A percentile compares a stretch with the other conserved stretches of the same genome.
phyloP scores from a whole-genome alignment of 768 basidiomycete genomes.

The Russula olivacea region DNA sequence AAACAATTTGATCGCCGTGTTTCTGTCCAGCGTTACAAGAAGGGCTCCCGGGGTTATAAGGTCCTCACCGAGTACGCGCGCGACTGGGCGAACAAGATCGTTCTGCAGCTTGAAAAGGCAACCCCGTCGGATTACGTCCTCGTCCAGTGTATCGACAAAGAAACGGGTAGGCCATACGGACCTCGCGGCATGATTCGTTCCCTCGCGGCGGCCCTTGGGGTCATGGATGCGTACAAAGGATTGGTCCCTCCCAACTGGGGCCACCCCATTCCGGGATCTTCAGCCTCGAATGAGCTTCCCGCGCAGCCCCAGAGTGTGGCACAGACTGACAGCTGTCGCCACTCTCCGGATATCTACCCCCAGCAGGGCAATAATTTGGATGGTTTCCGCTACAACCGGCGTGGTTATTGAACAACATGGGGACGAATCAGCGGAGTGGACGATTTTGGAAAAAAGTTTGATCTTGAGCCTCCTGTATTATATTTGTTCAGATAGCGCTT shows the following conservation, averaged over 20 bases:
- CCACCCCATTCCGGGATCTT: not conserved
- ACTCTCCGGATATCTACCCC: not conserved
- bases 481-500: not conserved
- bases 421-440: not conserved
- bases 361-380: not conserved
- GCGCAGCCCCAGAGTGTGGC: not conserved
- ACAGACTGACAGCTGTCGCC: not conserved
- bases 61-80: not conserved
- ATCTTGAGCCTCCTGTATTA: too few species aligned
- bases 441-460: not conserved
- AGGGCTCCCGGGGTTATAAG: slow-evolving; percentile 1
- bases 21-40: not conserved
- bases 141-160: slow-evolving; percentile 8
- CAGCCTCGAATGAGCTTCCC: not conserved
- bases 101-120: slow-evolving; percentile 15
- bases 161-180: slow-evolving; percentile 9
- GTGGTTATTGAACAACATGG: not conserved
- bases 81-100: slow-evolving; percentile 19
- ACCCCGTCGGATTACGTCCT: slow-evolving; percentile 20
- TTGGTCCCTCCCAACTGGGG: slow-evolving; percentile 18
- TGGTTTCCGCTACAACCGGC: slow-evolving; percentile 1
- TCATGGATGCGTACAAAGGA: slow-evolving; percentile 7
- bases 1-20: slow-evolving; percentile 1
- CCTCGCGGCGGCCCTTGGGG: slow-evolving; percentile 15
- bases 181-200: slow-evolving; percentile 22